phyloP scores from a whole-genome alignment of 495 filamentous ascomycete species.

The Eremomyces bilateralis region DNA sequence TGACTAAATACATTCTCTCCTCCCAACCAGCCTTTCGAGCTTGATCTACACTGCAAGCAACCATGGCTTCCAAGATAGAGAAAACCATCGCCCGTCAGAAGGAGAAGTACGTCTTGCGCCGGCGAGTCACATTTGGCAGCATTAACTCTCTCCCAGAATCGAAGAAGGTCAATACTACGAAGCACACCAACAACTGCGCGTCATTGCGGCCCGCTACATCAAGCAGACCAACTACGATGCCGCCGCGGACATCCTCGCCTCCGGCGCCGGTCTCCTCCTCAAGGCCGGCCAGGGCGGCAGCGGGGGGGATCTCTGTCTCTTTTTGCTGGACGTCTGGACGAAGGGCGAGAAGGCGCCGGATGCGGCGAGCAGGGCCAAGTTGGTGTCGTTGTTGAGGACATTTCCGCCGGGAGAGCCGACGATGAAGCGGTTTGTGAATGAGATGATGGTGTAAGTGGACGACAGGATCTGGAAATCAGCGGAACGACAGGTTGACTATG shows the following conservation, averaged over 20 bases:
- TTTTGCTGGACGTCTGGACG: conserved; percentile 72
- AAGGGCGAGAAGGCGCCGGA: conserved; percentile 58
- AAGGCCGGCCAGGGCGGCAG: conserved; percentile 78
- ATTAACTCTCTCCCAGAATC: conserved; percentile 34
- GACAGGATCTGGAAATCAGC: not conserved
- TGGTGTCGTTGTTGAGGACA: conserved; percentile 44
- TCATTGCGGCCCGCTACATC: conserved; percentile 78
- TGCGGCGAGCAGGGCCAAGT: conserved; percentile 36
- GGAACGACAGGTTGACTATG: not conserved
- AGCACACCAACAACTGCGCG: conserved; percentile 89
- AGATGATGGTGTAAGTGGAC: conserved; percentile 48
- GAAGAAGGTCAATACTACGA: conserved; percentile 87
- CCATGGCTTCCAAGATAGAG: conserved; percentile 40
- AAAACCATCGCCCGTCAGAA: conserved; percentile 52
- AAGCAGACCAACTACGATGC: conserved; percentile 64
- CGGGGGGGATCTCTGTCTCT: conserved; percentile 71
- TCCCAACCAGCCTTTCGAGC: conserved; percentile 48
- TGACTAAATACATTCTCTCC: not conserved
- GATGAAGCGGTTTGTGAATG: conserved; percentile 73
- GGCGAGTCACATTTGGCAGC: not conserved
- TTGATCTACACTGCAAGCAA: conserved; percentile 1
- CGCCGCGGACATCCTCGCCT: conserved; percentile 68
- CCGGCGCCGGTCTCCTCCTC: conserved; percentile 63
- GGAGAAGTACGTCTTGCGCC: conserved; percentile 31
- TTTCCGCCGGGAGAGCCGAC: conserved; percentile 73